phyloP scores from a whole-genome alignment of 2,329 filamentous ascomycete genomes.

The Davidsoniella australis region DNA sequence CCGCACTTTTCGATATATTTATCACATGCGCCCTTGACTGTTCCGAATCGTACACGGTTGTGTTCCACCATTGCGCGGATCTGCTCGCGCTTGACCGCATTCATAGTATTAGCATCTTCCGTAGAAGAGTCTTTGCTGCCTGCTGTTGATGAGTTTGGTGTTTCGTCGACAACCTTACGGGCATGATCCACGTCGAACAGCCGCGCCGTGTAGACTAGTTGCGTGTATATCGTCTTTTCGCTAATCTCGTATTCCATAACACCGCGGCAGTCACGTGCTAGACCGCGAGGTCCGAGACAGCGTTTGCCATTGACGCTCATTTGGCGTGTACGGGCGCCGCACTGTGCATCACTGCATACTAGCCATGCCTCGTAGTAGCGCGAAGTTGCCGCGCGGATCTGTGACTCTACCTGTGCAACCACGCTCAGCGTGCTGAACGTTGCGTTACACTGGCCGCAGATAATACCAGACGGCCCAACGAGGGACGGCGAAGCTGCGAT shows the following conservation, averaged over 20 bases:
- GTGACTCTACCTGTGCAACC: constrained; percentile 71
- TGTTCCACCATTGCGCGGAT: constrained; percentile 59
- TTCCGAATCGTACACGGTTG: constrained; percentile 64
- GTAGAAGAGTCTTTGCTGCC: constrained; percentile 15
- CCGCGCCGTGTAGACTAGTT: constrained; percentile 70
- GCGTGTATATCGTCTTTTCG: constrained; percentile 88
- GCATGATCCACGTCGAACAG: constrained; percentile 86
- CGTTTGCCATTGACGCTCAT: constrained; percentile 85
- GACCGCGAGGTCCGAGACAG: constrained; percentile 73
- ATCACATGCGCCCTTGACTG: constrained; percentile 61
- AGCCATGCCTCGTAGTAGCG: constrained; percentile 90
- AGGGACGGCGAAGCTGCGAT: constrained; percentile 39
- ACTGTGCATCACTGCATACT: constrained; percentile 75
- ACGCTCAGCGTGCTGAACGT: constrained; percentile 54
- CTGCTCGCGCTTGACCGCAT: constrained; percentile 42
- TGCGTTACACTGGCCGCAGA: constrained; percentile 53
- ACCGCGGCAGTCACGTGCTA: constrained; percentile 69
- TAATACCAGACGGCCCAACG: constrained; percentile 57
- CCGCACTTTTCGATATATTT: constrained; percentile 80
- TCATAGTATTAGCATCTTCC: constrained; percentile 19
- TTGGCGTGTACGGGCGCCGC: constrained; percentile 72
- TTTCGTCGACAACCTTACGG: constrained; percentile 32
- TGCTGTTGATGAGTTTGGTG: constrained; percentile 15
- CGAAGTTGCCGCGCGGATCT: constrained; percentile 60
- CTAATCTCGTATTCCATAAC: constrained; percentile 76